Percentiles rank a stretch among this genome's conserved stretches.
phyloP scores from a whole-genome alignment of 257 asterid genomes.

The Salvia hispanica region DNA sequence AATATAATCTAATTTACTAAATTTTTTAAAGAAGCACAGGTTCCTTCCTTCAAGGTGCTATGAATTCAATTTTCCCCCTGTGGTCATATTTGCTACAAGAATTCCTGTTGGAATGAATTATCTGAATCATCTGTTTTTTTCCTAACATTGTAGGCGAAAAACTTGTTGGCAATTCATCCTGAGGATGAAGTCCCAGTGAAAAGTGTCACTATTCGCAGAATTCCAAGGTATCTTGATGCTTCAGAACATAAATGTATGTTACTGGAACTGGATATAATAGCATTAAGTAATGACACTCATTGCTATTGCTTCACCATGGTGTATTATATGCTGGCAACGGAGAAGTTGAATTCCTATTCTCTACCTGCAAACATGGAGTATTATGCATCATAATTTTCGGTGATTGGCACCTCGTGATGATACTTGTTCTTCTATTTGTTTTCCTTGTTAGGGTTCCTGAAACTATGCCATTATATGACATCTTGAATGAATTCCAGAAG shows the following conservation, averaged over 20 bases:
- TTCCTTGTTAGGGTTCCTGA: constrained; percentile 67
- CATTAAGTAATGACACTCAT: no score
- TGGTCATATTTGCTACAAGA: neutral
- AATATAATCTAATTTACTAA: neutral
- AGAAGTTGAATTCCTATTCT: no score
- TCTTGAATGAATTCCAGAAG: constrained; percentile 96
- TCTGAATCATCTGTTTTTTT: constrained; percentile 2
- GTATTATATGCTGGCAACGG: no score
- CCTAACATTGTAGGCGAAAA: constrained; percentile 61
- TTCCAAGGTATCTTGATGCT: constrained; percentile 64
- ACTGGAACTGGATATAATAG: no score
- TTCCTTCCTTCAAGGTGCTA: neutral
- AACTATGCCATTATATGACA: constrained; percentile 85
- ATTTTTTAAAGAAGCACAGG: neutral
- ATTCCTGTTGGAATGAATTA: neutral
- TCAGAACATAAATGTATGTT: no score
- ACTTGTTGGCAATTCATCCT: constrained; percentile 82
- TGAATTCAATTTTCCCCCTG: neutral
- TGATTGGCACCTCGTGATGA: constrained; percentile 4
- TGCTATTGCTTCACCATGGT: no score
- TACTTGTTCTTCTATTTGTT: constrained; percentile 22
- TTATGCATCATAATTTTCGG: no score
- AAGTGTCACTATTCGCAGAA: constrained; percentile 83
- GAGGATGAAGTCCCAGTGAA: constrained; percentile 86
- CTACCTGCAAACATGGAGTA: no score